Evolutionary conservation across 495 filamentous ascomycete genomes (phyloP), one percentile per base, ranked within the genome.

Genomic region (Stereocaulon alpinum): DNA sequence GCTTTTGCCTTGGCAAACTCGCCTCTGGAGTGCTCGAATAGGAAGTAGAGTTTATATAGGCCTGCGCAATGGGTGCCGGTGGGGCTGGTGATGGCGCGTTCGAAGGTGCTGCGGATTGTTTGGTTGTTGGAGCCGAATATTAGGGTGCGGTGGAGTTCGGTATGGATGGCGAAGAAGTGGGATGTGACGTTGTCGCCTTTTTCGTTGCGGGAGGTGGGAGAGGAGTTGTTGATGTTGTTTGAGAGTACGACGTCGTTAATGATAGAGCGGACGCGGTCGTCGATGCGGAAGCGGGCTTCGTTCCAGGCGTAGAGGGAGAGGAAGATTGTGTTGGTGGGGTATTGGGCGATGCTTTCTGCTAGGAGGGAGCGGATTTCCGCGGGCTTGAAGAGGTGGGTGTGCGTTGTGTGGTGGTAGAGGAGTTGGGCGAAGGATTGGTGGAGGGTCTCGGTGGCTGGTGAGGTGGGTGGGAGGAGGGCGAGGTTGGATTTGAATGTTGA

Each of bases 311-410:
- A 85, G 15, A 91, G 73, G 17, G 79, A 73, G 53, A 92, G 78
- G 62, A 96, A 86, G 40, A 90, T 78, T 2, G 85, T 88, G 73
- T 95, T 96, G 32, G 78, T 73, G 0, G 90, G 90, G 70, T 87
- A 95, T 12, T 74, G 64, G 4, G 60, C 55, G 34, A 93, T 70
- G 61, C 83, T 85, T 30, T 79, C 67, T 6, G 72, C 63, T 3
- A 96, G 74, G 4, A 80, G 67, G 20, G 74, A 66, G 41, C 87
- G 85, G 53, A 95, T 67, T 22, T 77, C 69, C 2, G 77, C 68
- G 12, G 88, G 86, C 61, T 81, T 82, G 72, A 86, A 87, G 6
- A 81, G 74, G 37, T 73, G 78, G 49, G 59, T 64, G 47, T 68
- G 73, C 52, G 77, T 77, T 27, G 83, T 73, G 67, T 93, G 83